Base-by-base conservation (phyloP, 805 yeast genomes). In the Kregervanrija fluxuum region DNA sequence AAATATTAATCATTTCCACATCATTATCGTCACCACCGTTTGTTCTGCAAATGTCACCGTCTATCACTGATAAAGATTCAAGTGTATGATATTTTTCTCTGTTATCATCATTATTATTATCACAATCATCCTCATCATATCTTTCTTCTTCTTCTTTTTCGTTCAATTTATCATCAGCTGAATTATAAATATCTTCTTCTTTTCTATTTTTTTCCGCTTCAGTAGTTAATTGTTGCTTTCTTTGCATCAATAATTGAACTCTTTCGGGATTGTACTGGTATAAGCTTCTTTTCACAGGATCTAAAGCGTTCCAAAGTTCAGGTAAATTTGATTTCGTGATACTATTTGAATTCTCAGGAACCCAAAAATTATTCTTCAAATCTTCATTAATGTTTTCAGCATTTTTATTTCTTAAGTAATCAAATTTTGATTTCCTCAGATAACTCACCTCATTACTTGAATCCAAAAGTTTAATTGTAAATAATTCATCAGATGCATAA, bases 401-500 rank as follows among this genome's bases (percentile, higher is more conserved):
- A 6, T 22, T 22, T 22, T 22, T 22, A 4, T 22, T 22, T 22
- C 28, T 22, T 22, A 22, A 8, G 28, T 22, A 22, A 22, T 22
- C 28, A 22, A 22, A 22, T 22, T 22, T 22, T 22, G 28, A 22
- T 22, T 22, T 22, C 28, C 28, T 37, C 12, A 22, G 35, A 37
- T 36, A 42, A 31, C 44, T 37, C 35, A 37, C 40, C 30, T 42
- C 37, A 11, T 31, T 34, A n/a, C 44, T 40, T n/a, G 62, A 60
- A 43, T 67, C 70, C 52, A 62, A 64, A 15, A 67, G 34, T 50
- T 71, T 75, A 30, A 78, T 64, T 6, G 64, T 62, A 51, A 79
- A 79, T 0, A 73, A 79, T 53, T 65, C 67, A 40, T 71, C 69
- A 3, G 74, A 78, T 15, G 75, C 66, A 5, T 74, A 57, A 41